Percentiles rank a stretch among this genome's conserved stretches.
Evolutionary conservation across 1,284 basidiomycete species (phyloP).

Genomic region (Lignosus rhinocerotis): DNA sequence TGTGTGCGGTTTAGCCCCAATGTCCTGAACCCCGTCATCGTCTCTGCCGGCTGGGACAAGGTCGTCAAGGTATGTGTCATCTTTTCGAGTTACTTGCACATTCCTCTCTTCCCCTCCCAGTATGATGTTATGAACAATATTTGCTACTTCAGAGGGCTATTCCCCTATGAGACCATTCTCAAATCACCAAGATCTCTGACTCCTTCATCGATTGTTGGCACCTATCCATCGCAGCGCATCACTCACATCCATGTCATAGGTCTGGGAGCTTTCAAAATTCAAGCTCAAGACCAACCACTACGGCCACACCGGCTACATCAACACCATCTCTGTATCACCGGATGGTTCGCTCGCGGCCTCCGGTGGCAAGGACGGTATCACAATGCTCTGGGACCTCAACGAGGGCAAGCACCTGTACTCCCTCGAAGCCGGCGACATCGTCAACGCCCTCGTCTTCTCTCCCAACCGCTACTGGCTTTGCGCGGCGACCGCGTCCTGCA

Average conservation of each 20-base stretch:
- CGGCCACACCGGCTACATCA: conserved; percentile 99
- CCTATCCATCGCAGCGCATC: background rate
- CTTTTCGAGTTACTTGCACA: conserved; percentile 1
- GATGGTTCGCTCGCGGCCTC: conserved; percentile 99
- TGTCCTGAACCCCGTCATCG: conserved; percentile 96
- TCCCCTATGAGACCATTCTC: conserved; percentile 65
- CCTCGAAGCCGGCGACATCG: conserved; percentile 96
- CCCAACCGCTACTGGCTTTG: conserved; percentile 99
- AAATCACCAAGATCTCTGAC: conserved; percentile 81
- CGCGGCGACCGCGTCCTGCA: conserved; percentile 95
- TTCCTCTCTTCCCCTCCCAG: conserved; percentile 22
- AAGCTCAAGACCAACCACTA: conserved; percentile 99
- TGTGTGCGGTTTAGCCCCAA: conserved; percentile 99
- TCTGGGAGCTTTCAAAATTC: conserved; percentile 99
- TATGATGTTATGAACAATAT: conserved; percentile 60
- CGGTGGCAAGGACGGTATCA: conserved; percentile 99
- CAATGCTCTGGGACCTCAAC: conserved; percentile 99
- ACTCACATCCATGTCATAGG: conserved; percentile 51
- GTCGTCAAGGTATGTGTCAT: conserved; percentile 92
- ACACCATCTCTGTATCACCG: conserved; percentile 97
- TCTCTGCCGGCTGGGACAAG: conserved; percentile 99
- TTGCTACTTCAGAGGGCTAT: conserved; percentile 83
- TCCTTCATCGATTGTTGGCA: conserved; percentile 16
- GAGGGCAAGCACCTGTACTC: conserved; percentile 99
- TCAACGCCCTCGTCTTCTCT: conserved; percentile 99